A percentile compares a stretch with the other conserved stretches of the same genome.
Evolutionary conservation across 2,329 filamentous ascomycete species (phyloP).

Genomic region (Onygenales sp.): DNA sequence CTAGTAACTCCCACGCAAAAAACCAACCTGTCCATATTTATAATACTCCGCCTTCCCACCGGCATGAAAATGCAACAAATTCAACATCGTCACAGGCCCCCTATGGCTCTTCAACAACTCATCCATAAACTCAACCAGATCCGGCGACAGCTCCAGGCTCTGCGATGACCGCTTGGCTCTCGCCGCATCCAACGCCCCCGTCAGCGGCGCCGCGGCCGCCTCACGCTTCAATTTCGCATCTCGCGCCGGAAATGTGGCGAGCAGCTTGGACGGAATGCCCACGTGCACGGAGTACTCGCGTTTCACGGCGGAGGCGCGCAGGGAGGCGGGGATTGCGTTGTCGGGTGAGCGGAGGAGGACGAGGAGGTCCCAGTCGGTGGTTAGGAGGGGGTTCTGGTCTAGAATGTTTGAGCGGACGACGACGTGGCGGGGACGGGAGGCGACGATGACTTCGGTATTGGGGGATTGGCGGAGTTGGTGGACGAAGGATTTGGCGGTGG

Average conservation of each 20-base stretch:
- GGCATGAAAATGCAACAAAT: constrained; percentile 49
- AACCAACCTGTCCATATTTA: constrained; percentile 48
- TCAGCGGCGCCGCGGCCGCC: constrained; percentile 23
- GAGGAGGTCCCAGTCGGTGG: constrained; percentile 26
- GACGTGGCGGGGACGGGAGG: constrained; percentile 26
- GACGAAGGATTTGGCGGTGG: constrained; percentile 19
- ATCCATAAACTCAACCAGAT: constrained; percentile 43
- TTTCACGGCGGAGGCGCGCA: constrained; percentile 12
- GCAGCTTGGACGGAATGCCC: constrained; percentile 28
- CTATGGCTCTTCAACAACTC: constrained; percentile 19
- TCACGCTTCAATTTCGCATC: constrained; percentile 10
- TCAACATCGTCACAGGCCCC: constrained; percentile 53
- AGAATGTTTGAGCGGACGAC: constrained; percentile 26
- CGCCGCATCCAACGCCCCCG: constrained; percentile 23
- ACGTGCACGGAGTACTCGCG: constrained; percentile 24
- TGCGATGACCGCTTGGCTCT: constrained; percentile 29
- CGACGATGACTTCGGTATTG: constrained; percentile 20
- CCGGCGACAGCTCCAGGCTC: constrained; percentile 45
- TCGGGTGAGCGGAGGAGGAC: constrained; percentile 21
- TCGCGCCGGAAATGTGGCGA: constrained; percentile 18
- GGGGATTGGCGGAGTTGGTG: constrained; percentile 16
- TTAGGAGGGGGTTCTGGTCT: constrained; percentile 20
- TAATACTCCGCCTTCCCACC: constrained; percentile 46
- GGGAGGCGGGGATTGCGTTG: constrained; percentile 13
- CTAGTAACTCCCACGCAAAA: no score